A percentile compares a stretch with the other conserved stretches of the same genome.
Conservation (phyloP, 768 basidiomycete species). For the Chalciporus sphaerocephalus region DNA sequence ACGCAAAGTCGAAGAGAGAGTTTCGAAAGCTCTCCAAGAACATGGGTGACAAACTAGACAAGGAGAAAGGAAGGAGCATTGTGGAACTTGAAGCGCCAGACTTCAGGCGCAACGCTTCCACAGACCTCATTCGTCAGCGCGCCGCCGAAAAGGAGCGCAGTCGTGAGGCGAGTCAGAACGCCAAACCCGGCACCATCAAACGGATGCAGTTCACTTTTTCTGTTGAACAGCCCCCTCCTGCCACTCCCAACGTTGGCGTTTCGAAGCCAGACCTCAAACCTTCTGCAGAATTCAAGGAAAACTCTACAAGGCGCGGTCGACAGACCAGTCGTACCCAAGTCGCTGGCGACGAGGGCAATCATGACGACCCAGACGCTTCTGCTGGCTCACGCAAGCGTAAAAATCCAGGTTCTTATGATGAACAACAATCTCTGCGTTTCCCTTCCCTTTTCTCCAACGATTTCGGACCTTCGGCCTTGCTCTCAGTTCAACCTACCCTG, state of each 20-base stretch:
- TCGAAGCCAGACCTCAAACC: slow-evolving; percentile 67
- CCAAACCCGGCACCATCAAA: slow-evolving; percentile 68
- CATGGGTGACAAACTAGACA: slow-evolving; percentile 91
- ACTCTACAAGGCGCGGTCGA: slow-evolving; percentile 36
- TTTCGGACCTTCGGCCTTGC: slow-evolving; percentile 74
- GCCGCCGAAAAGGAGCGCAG: slow-evolving; percentile 78
- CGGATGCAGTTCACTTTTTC: slow-evolving; percentile 91
- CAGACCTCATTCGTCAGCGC: slow-evolving; percentile 75
- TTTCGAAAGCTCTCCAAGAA: slow-evolving; percentile 84
- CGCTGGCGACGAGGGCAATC: slow-evolving; percentile 25
- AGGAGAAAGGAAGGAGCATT: slow-evolving; percentile 86
- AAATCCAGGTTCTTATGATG: slow-evolving; percentile 11
- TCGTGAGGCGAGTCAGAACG: slow-evolving; percentile 62
- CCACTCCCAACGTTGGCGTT: slow-evolving; percentile 40
- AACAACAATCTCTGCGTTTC: slow-evolving; percentile 52
- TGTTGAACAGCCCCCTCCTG: slow-evolving; percentile 61
- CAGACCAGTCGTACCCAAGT: slow-evolving; percentile 37
- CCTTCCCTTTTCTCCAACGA: slow-evolving; percentile 69
- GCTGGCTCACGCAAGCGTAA: slow-evolving; percentile 29
- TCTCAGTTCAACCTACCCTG: slow-evolving; percentile 63
- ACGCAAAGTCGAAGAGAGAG: slow-evolving; percentile 80
- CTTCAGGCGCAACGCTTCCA: slow-evolving; percentile 74
- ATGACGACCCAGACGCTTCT: slow-evolving; percentile 21
- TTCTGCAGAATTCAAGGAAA: slow-evolving; percentile 59
- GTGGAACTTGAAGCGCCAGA: slow-evolving; percentile 82